phyloP scores from a whole-genome alignment of 768 basidiomycete species.

The Mycena sanguinolenta region DNA sequence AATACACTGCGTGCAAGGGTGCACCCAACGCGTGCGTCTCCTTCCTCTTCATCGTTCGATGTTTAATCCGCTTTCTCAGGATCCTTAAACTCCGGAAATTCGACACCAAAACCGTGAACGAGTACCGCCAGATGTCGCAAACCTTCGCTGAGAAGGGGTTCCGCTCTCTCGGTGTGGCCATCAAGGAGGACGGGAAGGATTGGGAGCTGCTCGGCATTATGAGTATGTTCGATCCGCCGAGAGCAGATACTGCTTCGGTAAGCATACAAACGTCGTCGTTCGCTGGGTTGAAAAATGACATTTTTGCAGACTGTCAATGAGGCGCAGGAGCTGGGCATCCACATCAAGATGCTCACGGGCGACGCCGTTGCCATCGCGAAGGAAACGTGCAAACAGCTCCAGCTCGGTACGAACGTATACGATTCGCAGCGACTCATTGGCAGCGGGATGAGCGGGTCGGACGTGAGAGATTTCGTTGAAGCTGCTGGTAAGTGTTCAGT shows the following conservation, averaged over 20 bases:
- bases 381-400: constrained; percentile 60
- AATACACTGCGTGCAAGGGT: constrained; percentile 59
- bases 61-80: constrained; percentile 37
- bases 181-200: constrained; percentile 55
- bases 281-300: not conserved
- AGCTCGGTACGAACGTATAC: constrained; percentile 60
- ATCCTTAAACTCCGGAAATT: constrained; percentile 57
- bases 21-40: constrained; percentile 55
- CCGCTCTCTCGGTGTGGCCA: constrained; percentile 61
- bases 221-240: constrained; percentile 61
- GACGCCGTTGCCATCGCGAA: constrained; percentile 65
- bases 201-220: constrained; percentile 58
- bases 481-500: constrained; percentile 44
- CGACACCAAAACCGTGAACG: constrained; percentile 45
- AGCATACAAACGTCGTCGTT: constrained; percentile 20
- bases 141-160: constrained; percentile 60
- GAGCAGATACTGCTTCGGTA: constrained; percentile 56
- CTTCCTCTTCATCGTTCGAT: too few relatives aligned
- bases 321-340: constrained; percentile 57
- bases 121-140: constrained; percentile 51
- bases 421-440: constrained; percentile 60
- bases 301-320: constrained; percentile 53
- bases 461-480: constrained; percentile 55
- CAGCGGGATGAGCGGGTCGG: constrained; percentile 57
- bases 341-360: constrained; percentile 66